phyloP scores from a whole-genome alignment of 305 asterid species.

The Striga hermonthica region DNA sequence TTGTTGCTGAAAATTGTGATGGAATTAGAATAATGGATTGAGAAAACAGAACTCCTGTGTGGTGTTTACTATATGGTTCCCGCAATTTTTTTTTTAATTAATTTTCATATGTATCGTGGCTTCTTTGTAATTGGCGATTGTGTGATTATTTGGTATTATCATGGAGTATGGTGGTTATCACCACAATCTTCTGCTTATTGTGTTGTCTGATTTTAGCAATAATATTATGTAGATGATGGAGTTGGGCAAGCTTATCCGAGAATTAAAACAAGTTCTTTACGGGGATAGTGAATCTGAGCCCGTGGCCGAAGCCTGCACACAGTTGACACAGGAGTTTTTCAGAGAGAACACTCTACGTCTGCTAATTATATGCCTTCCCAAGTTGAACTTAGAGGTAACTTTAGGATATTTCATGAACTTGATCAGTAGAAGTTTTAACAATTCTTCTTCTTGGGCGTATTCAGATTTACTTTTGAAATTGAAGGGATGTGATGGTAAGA shows the following conservation, averaged over 20 bases:
- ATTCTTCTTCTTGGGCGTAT: no score
- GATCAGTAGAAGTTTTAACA: slow-evolving; percentile 14
- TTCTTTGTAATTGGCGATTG: no score
- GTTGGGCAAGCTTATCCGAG: slow-evolving; percentile 67
- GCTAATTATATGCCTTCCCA: slow-evolving; percentile 66
- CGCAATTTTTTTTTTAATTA: no score
- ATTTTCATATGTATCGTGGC: no score
- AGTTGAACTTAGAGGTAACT: slow-evolving; percentile 71
- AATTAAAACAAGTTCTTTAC: slow-evolving; percentile 61
- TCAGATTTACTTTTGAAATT: no score
- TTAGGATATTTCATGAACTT: background rate
- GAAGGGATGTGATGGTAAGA: no score
- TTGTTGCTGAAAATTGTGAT: slow-evolving; percentile 10
- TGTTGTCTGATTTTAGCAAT: slow-evolving; percentile 7
- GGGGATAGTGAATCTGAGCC: slow-evolving; percentile 91
- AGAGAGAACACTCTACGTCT: slow-evolving; percentile 71
- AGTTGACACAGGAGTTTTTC: slow-evolving; percentile 81
- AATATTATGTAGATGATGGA: slow-evolving; percentile 57
- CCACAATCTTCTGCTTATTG: background rate
- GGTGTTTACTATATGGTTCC: slow-evolving; percentile 1
- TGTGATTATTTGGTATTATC: no score
- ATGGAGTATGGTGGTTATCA: slow-evolving; percentile 8
- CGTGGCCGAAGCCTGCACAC: slow-evolving; percentile 74
- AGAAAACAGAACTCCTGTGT: background rate
- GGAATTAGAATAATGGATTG: slow-evolving; percentile 7